Evolutionary conservation across 2,329 filamentous ascomycete genomes (phyloP), one percentile per base, ranked within the genome.

Genomic region (Raffaelea deltoideospora): DNA sequence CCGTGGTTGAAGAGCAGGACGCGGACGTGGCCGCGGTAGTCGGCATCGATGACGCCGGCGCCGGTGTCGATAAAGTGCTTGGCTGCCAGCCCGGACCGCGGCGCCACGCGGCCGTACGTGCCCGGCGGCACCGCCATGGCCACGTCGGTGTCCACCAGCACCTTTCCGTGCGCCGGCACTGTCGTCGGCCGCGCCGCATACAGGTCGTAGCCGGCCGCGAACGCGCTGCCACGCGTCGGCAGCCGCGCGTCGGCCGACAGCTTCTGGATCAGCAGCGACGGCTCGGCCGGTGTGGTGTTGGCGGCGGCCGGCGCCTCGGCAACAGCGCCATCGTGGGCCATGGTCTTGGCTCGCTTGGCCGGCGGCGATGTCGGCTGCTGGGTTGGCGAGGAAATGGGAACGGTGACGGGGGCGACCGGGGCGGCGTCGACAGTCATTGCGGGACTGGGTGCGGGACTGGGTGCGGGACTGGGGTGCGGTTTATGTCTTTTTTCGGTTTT

Each of bases 11-110:
- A 96, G 36, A 98, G 72, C 47, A 98, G 69, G 20, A 98, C 81
- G 66, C 92, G 94, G 50, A 98, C 79, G 47, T 82, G 82, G 17
- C 90, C 90, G 26, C 90, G 74, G 65, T 98, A 98, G 60, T 98
- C 90, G 24, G 88, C 87, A 58, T 98, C 90, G 50, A 98, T 96
- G 45, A 98, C 90, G 37, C 90, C 90, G 0, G 90, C 90, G 43
- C 92, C 86, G 0, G 83, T 90, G 57, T 95, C 86, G 55, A 98
- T 96, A 61, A 87, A 90, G 63, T 96, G 76, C 65, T 98, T 98
- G 42, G 77, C 69, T 3, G 88, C 88, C 26, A 94, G 77, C 33
- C 86, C 86, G n/a, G 83, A 90, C 45, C 87, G 81, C 10, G 87
- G 87, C 3, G 87, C 87, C 38, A 94, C 76, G 40, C 87, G 79